Conservation (phyloP, 2,329 filamentous ascomycete genomes). For the Drechslera avenae region DNA sequence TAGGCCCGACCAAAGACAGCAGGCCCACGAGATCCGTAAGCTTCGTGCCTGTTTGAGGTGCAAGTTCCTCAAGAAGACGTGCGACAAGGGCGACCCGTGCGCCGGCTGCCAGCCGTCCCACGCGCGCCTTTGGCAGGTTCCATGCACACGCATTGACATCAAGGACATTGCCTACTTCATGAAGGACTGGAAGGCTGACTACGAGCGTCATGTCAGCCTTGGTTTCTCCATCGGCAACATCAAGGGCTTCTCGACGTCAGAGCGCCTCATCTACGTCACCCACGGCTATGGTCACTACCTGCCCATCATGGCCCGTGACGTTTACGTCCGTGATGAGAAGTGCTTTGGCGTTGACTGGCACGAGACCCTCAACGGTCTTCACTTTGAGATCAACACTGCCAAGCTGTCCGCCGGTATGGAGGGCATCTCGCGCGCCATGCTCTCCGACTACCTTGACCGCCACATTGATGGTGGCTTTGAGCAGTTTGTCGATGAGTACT, state of each 20-base stretch:
- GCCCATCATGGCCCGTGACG: constrained; percentile 90
- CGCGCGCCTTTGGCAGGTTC: constrained; percentile 94
- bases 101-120: constrained; percentile 94
- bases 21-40: constrained; percentile 96
- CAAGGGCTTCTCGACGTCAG: constrained; percentile 74
- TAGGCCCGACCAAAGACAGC: constrained; percentile 90
- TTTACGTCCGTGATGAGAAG: constrained; percentile 88
- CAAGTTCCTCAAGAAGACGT: constrained; percentile 99
- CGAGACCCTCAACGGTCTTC: constrained; percentile 76
- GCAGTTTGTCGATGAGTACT: constrained; percentile 92
- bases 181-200: constrained; percentile 99
- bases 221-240: constrained; percentile 94
- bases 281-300: constrained; percentile 94
- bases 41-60: constrained; percentile 90
- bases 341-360: constrained; percentile 95
- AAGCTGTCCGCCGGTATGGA: constrained; percentile 88
- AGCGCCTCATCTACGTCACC: constrained; percentile 83
- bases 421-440: constrained; percentile 77
- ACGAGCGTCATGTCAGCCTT: constrained; percentile 84
- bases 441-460: constrained; percentile 92
- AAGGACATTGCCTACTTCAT: constrained; percentile 98
- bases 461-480: constrained; percentile 93
- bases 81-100: constrained; percentile 96
- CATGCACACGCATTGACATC: constrained; percentile 97
- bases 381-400: constrained; percentile 86